These are phyloP conservation scores for Auriscalpium vulgare DNA, from an alignment of 768 basidiomycete species.

Conservation along the genomic window DNA sequence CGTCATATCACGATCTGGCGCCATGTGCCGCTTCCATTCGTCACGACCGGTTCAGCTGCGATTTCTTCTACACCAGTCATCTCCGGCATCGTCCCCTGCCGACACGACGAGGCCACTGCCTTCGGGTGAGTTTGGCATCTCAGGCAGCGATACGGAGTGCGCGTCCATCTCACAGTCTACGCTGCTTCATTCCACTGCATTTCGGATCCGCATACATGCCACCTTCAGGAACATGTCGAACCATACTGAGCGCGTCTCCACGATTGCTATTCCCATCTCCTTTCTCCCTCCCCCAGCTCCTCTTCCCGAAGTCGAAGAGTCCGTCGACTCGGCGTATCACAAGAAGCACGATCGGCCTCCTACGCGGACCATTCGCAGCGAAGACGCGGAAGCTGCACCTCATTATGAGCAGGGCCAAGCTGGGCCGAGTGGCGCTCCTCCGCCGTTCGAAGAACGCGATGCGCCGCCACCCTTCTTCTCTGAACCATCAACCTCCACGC, in stretches of 20 bases:
- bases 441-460: slow-evolving; percentile 80
- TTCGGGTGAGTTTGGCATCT: slow-evolving; percentile 34
- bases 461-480: slow-evolving; percentile 62
- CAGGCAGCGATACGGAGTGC: slow-evolving; percentile 56
- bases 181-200: slow-evolving; percentile 75
- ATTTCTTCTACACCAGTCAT: slow-evolving; percentile 68
- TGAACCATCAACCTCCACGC: slow-evolving; percentile 30
- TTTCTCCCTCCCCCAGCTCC: slow-evolving; percentile 71
- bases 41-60: slow-evolving; percentile 65
- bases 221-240: slow-evolving; percentile 70
- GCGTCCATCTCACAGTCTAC: slow-evolving; percentile 75
- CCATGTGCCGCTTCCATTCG: slow-evolving; percentile 85
- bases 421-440: slow-evolving; percentile 74
- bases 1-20: slow-evolving; percentile 78
- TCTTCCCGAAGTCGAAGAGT: slow-evolving; percentile 69
- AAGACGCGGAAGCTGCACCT: slow-evolving; percentile 60
- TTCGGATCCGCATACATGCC: slow-evolving; percentile 62
- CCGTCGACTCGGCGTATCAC: slow-evolving; percentile 67
- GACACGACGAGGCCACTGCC: slow-evolving; percentile 36
- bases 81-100: slow-evolving; percentile 41
- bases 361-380: slow-evolving; percentile 55
- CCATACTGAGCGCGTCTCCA: slow-evolving; percentile 60
- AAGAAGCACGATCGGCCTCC: slow-evolving; percentile 88
- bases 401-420: slow-evolving; percentile 65
- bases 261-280: slow-evolving; percentile 58